Evolutionary conservation across 352 stramenopile genomes (phyloP), one percentile per base, ranked within the genome.

Genomic region (Stramenopiles sp.): DNA sequence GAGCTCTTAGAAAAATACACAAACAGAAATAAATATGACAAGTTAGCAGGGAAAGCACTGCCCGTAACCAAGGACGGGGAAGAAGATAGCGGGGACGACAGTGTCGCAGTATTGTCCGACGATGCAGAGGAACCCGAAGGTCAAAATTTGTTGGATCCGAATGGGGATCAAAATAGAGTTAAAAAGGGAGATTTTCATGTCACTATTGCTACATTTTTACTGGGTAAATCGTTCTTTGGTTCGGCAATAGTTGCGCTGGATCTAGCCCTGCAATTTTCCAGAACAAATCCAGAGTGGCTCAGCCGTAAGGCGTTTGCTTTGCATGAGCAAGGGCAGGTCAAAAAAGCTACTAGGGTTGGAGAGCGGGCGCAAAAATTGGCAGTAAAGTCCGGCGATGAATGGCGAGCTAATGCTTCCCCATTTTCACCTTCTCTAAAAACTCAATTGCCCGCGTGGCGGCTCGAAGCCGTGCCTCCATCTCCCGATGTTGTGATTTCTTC

Each of bases 1-100:
- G n/a, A n/a, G n/a, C n/a, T n/a, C n/a, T n/a, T n/a, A n/a, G 43
- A 63, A 63, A 63, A 18, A 25, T 63, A 18, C 25, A 63, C 12
- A 63, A 63, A 63, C 25, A 63, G 43, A 63, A 63, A 18, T 63
- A 63, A 63, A 63, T 63, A 25, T 63, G 43, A 63, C 43, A 63
- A 63, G 25, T 18, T 18, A 63, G 43, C 43, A 63, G 12, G 25
- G 43, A 63, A 63, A 25, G 25, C 12, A 63, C 12, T 63, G 43
- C 43, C 43, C 12, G 25, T 18, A 63, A 63, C 12, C 25, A 25
- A 63, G 25, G 43, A 63, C 25, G 43, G 43, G 43, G 25, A 25
- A 18, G 43, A 63, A 63, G 25, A 63, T 63, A 63, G 43, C 25
- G 43, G 25, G 43, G 12, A 18, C 25, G 43, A 63, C 25, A 63